Base-by-base conservation (phyloP, 257 asterid genomes). In the Cordia subcordata region DNA sequence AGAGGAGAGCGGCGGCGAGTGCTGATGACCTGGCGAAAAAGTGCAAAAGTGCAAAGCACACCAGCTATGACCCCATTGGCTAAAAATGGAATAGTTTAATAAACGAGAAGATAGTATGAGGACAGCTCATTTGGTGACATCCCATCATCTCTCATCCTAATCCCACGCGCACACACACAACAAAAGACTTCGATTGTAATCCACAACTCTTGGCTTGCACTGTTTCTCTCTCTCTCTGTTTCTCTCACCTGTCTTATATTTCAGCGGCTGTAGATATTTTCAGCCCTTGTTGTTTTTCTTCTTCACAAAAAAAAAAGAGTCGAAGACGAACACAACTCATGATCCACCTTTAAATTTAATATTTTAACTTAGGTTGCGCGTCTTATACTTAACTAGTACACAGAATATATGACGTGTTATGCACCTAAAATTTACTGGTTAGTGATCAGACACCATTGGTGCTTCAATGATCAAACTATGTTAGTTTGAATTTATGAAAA, bases 141-240 rank as follows among this genome's bases (percentile, higher is more conserved):
- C 18, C 11, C 21, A 16, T 14, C 21, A 47, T 47, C 6, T 47
- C 6, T n/a, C 20, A 19, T 47, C 35, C 35, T 27, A 27, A 27
- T 27, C 35, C 35, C 35, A 13, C 18, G 18, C 20, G 8, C 53
- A 47, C 53, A 8, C 53, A 14, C 53, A 47, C 18, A n/a, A 47
- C 16, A 15, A 8, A 19, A 18, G 11, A 47, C 53, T 14, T 47
- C 15, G 16, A 13, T 3, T 47, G 18, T 19, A 47, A 47, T 47
- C 51, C 21, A 47, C 16, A 13, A 14, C 18, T 47, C 5, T 6
- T 47, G 53, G 53, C 20, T 15, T 13, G 6, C 53, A 17, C 1
- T 47, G 53, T 47, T 46, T 46, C 53, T 47, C 53, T 47, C 20
- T n/a, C n/a, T n/a, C n/a, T n/a, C 1, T 47, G 53, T 47, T 46